Percentiles rank a stretch among this genome's conserved stretches.
Evolutionary conservation across 2,329 filamentous ascomycete species (phyloP).

Genomic region (Trichoderma gracile): DNA sequence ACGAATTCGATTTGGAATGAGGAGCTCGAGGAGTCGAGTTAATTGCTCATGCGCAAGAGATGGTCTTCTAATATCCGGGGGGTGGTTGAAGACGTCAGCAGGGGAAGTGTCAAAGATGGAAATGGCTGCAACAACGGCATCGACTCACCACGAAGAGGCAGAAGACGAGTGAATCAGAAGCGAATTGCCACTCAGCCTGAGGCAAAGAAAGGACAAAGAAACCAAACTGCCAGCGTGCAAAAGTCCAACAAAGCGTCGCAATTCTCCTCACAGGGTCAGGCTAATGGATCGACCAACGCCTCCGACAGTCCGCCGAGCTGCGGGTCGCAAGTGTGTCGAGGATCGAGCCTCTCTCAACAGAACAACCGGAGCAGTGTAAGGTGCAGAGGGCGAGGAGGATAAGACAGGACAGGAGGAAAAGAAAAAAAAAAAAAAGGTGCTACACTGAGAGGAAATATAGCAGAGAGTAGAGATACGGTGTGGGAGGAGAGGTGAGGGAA

Average conservation of each 20-base stretch:
- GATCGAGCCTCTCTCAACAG: conserved; percentile 5
- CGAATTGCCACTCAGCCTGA: background rate
- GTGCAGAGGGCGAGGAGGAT: background rate
- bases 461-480: background rate
- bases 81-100: background rate
- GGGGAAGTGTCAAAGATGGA: background rate
- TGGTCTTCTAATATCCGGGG: background rate
- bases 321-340: conserved; percentile 19
- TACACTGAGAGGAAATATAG: background rate
- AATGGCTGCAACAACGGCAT: background rate
- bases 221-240: background rate
- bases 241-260: background rate
- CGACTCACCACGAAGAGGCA: background rate
- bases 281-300: conserved; percentile 5
- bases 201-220: background rate
- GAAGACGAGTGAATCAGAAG: background rate
- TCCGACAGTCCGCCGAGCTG: conserved; percentile 23
- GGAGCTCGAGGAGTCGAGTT: background rate
- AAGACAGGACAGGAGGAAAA: background rate
- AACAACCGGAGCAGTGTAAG: background rate
- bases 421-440: background rate
- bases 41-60: background rate
- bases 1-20: background rate
- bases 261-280: conserved; percentile 1
- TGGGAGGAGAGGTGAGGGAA: conserved; percentile 2